Conservation (phyloP, 352 stramenopile genomes). For the Phytophthora litchii region DNA sequence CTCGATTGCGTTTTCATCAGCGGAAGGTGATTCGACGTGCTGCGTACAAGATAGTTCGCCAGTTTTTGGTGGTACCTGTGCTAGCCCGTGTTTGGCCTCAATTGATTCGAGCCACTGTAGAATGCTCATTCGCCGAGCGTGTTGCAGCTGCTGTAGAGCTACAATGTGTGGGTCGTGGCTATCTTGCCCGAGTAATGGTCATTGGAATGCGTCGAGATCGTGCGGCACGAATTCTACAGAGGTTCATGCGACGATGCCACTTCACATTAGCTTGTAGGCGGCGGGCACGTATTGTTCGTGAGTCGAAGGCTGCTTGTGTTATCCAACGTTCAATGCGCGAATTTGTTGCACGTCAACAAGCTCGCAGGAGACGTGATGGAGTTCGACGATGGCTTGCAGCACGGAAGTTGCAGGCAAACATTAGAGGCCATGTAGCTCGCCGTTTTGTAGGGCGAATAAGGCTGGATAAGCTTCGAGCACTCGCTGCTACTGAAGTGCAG, state of each 20-base stretch:
- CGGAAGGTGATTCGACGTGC: slow-evolving; percentile 32
- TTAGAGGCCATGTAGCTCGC: slow-evolving; percentile 44
- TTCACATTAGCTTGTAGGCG: slow-evolving; percentile 24
- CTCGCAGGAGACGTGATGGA: slow-evolving; percentile 21
- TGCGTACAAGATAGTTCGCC: slow-evolving; percentile 44
- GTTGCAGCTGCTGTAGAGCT: slow-evolving; percentile 42
- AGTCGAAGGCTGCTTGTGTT: slow-evolving; percentile 22
- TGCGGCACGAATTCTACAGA: slow-evolving; percentile 35
- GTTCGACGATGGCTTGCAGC: slow-evolving; percentile 46
- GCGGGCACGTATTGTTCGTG: slow-evolving; percentile 11
- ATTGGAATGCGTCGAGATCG: slow-evolving; percentile 26
- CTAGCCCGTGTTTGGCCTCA: slow-evolving; percentile 39
- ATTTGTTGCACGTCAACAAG: slow-evolving; percentile 35
- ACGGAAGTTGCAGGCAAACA: slow-evolving; percentile 48
- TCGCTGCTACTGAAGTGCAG: slow-evolving; percentile 35
- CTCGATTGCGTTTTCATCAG: slow-evolving; percentile 46
- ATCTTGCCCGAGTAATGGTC: slow-evolving; percentile 14
- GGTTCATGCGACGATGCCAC: slow-evolving; percentile 39
- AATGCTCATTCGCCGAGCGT: slow-evolving; percentile 26
- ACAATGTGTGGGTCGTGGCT: slow-evolving; percentile 46
- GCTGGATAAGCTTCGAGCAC: neutral
- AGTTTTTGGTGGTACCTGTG: slow-evolving; percentile 41
- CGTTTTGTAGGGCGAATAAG: slow-evolving; percentile 1
- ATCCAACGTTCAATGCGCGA: slow-evolving; percentile 43
- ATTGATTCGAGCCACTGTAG: slow-evolving; percentile 30